Evolutionary conservation across 768 basidiomycete species (phyloP).

Genomic region (Suillus subluteus): DNA sequence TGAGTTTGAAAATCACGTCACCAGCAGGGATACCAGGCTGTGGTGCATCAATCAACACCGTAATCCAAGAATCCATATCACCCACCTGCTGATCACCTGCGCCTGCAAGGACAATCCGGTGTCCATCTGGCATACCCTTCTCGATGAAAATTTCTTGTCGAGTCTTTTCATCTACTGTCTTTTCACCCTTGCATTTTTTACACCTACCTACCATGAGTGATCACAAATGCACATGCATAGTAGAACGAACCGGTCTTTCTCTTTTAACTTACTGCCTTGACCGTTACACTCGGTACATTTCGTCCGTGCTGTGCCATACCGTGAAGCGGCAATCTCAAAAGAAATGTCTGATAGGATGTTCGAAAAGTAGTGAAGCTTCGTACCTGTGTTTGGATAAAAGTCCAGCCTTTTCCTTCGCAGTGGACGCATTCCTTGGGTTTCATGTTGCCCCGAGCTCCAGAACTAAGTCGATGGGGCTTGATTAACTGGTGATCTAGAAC

Average conservation of each 20-base stretch:
- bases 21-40: conserved; percentile 88
- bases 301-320: conserved; percentile 53
- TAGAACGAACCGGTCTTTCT: conserved; percentile 74
- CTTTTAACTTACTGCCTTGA: conserved; percentile 69
- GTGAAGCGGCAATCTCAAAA: conserved; percentile 46
- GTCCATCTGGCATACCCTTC: conserved; percentile 81
- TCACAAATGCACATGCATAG: not conserved
- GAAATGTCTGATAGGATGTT: conserved; percentile 2
- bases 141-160: conserved; percentile 87
- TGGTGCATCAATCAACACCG: not conserved
- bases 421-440: conserved; percentile 81
- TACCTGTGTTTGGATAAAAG: conserved; percentile 59
- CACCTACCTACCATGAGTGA: conserved; percentile 55
- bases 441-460: conserved; percentile 81
- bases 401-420: conserved; percentile 88
- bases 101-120: conserved; percentile 86
- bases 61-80: not conserved
- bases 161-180: conserved; percentile 84
- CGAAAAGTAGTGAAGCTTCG: not conserved
- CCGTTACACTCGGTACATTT: conserved; percentile 75
- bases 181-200: conserved; percentile 93
- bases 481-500: conserved; percentile 15
- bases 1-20: conserved; percentile 87
- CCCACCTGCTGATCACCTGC: conserved; percentile 89
- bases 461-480: conserved; percentile 44